phyloP scores from a whole-genome alignment of 441 rosid species.

The Corymbia citriodora region DNA sequence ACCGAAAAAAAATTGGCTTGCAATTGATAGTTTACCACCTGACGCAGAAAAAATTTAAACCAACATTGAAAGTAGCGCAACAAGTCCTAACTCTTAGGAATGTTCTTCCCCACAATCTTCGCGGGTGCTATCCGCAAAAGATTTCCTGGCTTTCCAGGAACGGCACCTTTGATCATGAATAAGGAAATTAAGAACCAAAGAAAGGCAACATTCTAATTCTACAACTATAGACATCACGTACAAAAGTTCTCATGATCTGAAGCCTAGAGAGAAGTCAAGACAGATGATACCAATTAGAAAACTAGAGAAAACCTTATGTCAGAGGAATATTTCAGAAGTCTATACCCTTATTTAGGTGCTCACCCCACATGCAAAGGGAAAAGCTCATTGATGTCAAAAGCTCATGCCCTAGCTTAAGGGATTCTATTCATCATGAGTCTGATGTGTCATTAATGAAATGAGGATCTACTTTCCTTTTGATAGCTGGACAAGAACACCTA shows the following conservation, averaged over 20 bases:
- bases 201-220: neutral
- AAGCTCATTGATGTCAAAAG: neutral
- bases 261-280: neutral
- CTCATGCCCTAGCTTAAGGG: neutral
- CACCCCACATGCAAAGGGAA: neutral
- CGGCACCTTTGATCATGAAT: conserved; percentile 76
- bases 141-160: conserved; percentile 96
- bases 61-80: neutral
- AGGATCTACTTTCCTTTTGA: neutral
- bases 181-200: neutral
- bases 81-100: conserved; percentile 63
- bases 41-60: neutral
- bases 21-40: neutral
- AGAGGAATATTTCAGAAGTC: neutral
- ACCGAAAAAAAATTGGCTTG: neutral
- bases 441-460: neutral
- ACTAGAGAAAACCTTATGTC: neutral
- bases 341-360: neutral
- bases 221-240: neutral
- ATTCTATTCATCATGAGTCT: neutral
- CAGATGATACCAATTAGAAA: neutral
- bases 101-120: conserved; percentile 88
- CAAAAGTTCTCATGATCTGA: neutral
- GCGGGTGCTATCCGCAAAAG: conserved; percentile 87
- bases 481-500: neutral